Evolutionary conservation across 106 monocot genomes (phyloP).

Genomic region (Phalaenopsis equestris): DNA sequence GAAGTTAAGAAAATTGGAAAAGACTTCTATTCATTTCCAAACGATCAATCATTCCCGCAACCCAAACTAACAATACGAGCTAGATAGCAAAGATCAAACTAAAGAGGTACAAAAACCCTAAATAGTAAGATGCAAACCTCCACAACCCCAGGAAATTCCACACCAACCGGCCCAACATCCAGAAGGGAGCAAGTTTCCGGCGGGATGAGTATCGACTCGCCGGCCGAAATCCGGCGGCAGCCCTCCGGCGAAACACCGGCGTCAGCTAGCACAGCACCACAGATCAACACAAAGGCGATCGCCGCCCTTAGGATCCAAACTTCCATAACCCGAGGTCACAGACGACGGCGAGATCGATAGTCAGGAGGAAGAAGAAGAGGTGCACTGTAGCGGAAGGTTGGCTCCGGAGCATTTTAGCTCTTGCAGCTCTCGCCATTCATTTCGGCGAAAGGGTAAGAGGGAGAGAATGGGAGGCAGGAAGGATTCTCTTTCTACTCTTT

Average conservation of each 20-base stretch:
- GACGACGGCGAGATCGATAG: not conserved
- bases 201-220: not conserved
- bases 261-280: not conserved
- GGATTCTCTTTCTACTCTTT: not conserved
- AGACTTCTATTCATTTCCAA: too few species aligned
- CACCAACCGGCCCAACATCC: not conserved
- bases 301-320: not conserved
- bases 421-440: not conserved
- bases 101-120: not conserved
- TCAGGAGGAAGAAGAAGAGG: not conserved
- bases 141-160: not conserved
- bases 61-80: not conserved
- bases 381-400: not conserved
- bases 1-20: too few species aligned
- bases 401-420: not conserved
- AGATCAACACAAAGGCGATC: not conserved
- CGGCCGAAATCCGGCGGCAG: not conserved
- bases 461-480: not conserved
- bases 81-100: not conserved
- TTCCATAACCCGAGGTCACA: not conserved
- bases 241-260: not conserved
- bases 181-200: conserved; percentile 3
- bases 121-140: not conserved
- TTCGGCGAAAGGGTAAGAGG: not conserved
- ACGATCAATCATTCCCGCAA: not conserved